Conservation (phyloP, 73 alveolate genomes). For the Vitrella brassicaformis region DNA sequence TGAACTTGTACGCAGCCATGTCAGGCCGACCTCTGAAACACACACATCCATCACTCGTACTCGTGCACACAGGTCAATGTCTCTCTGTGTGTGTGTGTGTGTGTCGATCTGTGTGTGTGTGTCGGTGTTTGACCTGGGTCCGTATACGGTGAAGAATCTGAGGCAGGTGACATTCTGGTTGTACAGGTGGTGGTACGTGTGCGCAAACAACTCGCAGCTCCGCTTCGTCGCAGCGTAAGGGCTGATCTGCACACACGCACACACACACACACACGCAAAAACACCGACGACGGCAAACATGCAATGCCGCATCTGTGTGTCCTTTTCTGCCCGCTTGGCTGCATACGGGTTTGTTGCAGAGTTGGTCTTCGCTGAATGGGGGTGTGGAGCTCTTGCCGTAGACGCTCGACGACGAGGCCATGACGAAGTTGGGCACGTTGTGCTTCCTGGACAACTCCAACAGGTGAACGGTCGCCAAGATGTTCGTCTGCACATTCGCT, state of each 20-base stretch:
- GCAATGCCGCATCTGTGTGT: too few relatives aligned
- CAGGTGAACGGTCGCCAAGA: neutral
- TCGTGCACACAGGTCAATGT: too few relatives aligned
- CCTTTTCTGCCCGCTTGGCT: too few relatives aligned
- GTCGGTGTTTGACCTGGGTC: neutral
- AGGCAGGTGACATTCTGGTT: neutral
- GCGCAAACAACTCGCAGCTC: neutral
- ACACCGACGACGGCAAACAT: too few relatives aligned
- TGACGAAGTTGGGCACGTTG: neutral
- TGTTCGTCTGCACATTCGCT: neutral
- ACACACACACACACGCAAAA: too few relatives aligned
- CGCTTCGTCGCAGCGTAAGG: neutral
- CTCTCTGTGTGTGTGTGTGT: too few relatives aligned
- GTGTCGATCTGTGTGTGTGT: too few relatives aligned
- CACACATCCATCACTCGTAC: too few relatives aligned
- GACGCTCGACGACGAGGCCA: neutral
- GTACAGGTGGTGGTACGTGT: neutral
- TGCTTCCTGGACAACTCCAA: neutral
- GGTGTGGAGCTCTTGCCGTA: neutral
- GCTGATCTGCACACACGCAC: neutral
- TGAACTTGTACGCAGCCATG: neutral
- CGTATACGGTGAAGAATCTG: neutral
- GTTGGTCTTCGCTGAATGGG: neutral
- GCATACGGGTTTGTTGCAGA: neutral
- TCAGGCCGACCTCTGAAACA: neutral